These are phyloP conservation scores for Hsuehochloa calcarea DNA, from an alignment of 176 grass and related monocot genomes.

Conservation along the genomic window DNA sequence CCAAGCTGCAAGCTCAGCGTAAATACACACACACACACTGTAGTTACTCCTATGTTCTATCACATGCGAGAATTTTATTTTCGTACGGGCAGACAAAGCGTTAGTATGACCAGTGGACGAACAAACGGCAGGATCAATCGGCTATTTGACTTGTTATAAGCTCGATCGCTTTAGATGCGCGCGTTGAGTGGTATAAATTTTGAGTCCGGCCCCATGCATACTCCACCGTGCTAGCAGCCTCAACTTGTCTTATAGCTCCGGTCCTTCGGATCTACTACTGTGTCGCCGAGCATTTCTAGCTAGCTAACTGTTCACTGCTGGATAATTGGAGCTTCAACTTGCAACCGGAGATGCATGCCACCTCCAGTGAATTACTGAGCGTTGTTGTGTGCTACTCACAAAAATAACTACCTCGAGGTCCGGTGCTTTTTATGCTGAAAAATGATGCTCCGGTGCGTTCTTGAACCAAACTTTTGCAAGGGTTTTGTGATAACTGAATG, in stretches of 20 bases:
- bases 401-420: not conserved
- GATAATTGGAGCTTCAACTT: not conserved
- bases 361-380: not conserved
- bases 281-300: not conserved
- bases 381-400: not conserved
- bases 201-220: not conserved
- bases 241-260: not conserved
- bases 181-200: not conserved
- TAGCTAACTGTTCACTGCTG: not conserved
- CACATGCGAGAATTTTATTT: not conserved
- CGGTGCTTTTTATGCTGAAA: not conserved
- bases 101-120: constrained; percentile 14
- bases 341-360: not conserved
- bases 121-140: not conserved
- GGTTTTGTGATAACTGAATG: not conserved
- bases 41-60: not conserved
- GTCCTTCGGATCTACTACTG: constrained; percentile 17
- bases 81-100: not conserved
- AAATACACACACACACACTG: not conserved
- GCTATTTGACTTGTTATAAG: not conserved
- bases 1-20: not conserved
- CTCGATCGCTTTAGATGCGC: not conserved
- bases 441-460: too few species aligned
- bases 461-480: not conserved
- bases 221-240: not conserved